Percentiles rank a stretch among this genome's conserved stretches.
phyloP scores from a whole-genome alignment of 176 grass and related monocot species.

The Sorghum bicolor region Sorghum_bicolor_NCBIv3 NC_012876.2:881501-882000 shows the following conservation, averaged over 20 bases:
- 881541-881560: not conserved
- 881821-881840: not conserved
- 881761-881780: no score
- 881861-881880: no score
- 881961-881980: no score
- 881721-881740: constrained; percentile 19
- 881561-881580: not conserved
- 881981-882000: no score
- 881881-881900: no score
- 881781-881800: no score
- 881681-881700: not conserved
- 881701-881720: not conserved
- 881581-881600: not conserved
- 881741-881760: not conserved
- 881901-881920: no score
- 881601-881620: not conserved
- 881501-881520: no score
- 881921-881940: no score
- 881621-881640: not conserved
- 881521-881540: not conserved
- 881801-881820: no score
- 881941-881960: no score
- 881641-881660: not conserved
- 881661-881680: not conserved
- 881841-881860: no score